These are phyloP conservation scores for Achaetomiella virescens DNA, from an alignment of 495 filamentous ascomycete species.

Conservation along the genomic window DNA sequence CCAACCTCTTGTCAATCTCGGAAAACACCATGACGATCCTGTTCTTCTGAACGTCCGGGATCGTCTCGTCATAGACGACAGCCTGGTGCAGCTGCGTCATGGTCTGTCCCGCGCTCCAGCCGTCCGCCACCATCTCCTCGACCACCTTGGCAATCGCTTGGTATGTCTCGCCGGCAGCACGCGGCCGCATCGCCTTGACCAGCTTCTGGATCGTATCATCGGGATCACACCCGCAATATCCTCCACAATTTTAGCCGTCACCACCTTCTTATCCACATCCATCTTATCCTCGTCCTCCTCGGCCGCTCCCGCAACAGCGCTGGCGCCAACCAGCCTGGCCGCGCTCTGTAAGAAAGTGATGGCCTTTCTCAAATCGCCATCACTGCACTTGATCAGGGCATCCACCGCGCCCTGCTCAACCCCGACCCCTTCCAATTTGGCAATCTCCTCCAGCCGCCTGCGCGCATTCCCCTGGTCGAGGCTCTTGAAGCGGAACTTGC, in stretches of 20 bases:
- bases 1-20: conserved; percentile 85
- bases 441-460: conserved; percentile 71
- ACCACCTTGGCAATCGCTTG: conserved; percentile 69
- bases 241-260: conserved; percentile 76
- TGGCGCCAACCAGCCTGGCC: conserved; percentile 67
- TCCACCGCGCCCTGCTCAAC: conserved; percentile 75
- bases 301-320: conserved; percentile 21
- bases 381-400: conserved; percentile 75
- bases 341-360: conserved; percentile 95
- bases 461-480: conserved; percentile 78
- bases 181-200: conserved; percentile 71
- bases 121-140: conserved; percentile 88
- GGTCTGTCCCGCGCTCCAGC: conserved; percentile 94
- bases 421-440: conserved; percentile 62
- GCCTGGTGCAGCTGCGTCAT: conserved; percentile 76
- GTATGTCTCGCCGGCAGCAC: conserved; percentile 57
- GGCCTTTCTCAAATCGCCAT: conserved; percentile 90
- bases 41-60: conserved; percentile 80
- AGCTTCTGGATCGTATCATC: conserved; percentile 62
- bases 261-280: conserved; percentile 50
- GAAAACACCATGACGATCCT: conserved; percentile 86
- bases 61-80: conserved; percentile 74
- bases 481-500: conserved; percentile 97
- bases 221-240: conserved; percentile 97
- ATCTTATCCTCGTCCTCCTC: conserved; percentile 47